These are phyloP conservation scores for Xylaria curta DNA, from an alignment of 495 filamentous ascomycete species.

Conservation along the genomic window DNA sequence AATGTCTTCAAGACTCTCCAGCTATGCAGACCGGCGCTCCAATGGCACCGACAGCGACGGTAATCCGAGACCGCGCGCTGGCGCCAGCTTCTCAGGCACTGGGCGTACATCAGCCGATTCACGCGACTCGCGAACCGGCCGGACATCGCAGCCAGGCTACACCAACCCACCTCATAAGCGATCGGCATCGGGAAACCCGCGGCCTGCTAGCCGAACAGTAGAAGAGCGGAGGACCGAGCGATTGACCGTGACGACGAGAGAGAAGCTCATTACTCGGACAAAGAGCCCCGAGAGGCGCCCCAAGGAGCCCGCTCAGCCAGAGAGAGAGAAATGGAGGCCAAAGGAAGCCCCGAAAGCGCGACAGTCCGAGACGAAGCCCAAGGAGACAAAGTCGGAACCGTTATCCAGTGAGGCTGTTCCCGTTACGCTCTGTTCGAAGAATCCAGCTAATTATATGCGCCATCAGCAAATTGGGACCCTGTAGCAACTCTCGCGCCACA, in stretches of 20 bases:
- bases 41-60: constrained; percentile 46
- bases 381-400: constrained; percentile 50
- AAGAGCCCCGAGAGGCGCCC: constrained; percentile 70
- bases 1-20: constrained; percentile 48
- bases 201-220: constrained; percentile 46
- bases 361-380: constrained; percentile 50
- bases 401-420: constrained; percentile 37
- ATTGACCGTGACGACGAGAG: constrained; percentile 66
- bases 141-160: constrained; percentile 36
- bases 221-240: constrained; percentile 58
- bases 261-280: constrained; percentile 66
- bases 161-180: constrained; percentile 50
- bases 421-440: background rate
- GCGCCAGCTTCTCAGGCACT: constrained; percentile 35
- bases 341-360: constrained; percentile 52
- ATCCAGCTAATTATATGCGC: constrained; percentile 14
- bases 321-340: constrained; percentile 38
- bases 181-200: constrained; percentile 49
- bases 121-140: constrained; percentile 35
- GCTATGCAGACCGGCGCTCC: constrained; percentile 50
- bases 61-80: constrained; percentile 46
- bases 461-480: constrained; percentile 69
- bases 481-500: constrained; percentile 81
- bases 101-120: constrained; percentile 31
- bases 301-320: constrained; percentile 40